These are phyloP conservation scores for Alternaria longipes DNA, from an alignment of 2,329 filamentous ascomycete genomes.

Conservation along the genomic window DNA sequence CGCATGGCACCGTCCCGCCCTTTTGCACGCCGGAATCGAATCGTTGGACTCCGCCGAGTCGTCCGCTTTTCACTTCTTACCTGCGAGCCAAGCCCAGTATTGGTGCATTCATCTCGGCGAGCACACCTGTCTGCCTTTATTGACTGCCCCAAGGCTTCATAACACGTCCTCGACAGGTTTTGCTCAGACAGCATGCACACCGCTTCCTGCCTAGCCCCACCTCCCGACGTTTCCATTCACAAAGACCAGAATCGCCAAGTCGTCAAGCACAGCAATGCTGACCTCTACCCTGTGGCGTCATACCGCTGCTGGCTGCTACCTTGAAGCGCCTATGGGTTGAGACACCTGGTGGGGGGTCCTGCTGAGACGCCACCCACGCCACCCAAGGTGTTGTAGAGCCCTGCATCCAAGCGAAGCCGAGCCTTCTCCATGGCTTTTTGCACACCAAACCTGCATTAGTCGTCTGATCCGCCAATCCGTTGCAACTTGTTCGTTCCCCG, in stretches of 20 bases:
- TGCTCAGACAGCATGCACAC: conserved; percentile 2
- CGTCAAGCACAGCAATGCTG: conserved; percentile 39
- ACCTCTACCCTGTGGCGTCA: conserved; percentile 47
- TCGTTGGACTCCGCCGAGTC: conserved; percentile 40
- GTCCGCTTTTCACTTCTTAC: conserved; percentile 32
- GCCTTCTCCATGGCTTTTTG: conserved; percentile 26
- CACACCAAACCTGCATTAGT: conserved; percentile 25
- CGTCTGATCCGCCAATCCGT: conserved; percentile 33
- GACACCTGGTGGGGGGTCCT: conserved; percentile 30
- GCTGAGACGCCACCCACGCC: conserved; percentile 44
- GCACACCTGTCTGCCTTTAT: conserved; percentile 1
- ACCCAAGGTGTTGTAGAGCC: conserved; percentile 34
- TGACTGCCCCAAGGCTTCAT: conserved; percentile 1
- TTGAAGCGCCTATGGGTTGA: conserved; percentile 21
- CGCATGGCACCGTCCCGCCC: conserved; percentile 42
- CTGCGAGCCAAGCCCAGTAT: conserved; percentile 19
- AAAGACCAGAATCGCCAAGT: conserved; percentile 33
- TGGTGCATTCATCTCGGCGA: conserved; percentile 15
- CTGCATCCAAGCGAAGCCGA: conserved; percentile 32
- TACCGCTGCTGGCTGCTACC: conserved; percentile 29
- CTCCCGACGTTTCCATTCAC: background rate
- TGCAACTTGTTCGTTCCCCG: conserved; percentile 28
- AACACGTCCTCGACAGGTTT: background rate
- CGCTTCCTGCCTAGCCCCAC: conserved; percentile 9
- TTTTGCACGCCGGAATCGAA: conserved; percentile 37